phyloP scores from a whole-genome alignment of 306 rosid species.

The Vigna hirtella region DNA sequence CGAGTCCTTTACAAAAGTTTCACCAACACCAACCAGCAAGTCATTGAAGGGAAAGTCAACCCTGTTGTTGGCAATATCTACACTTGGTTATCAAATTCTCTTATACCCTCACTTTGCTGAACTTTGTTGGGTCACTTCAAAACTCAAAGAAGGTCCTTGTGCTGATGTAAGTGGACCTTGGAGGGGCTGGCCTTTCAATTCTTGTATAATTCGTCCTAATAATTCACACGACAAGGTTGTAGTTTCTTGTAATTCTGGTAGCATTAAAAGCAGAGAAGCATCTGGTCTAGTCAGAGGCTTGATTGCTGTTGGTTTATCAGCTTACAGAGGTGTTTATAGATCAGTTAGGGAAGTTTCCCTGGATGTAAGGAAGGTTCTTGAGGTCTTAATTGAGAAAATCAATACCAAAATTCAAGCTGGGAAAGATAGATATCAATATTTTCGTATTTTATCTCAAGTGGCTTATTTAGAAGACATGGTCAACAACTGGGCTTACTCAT shows the following conservation, averaged over 20 bases:
- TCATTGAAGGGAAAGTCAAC: constrained; percentile 73
- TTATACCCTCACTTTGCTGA: constrained; percentile 93
- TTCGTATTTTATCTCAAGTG: constrained; percentile 91
- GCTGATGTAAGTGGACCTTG: constrained; percentile 92
- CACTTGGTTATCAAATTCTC: constrained; percentile 94
- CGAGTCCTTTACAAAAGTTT: constrained; percentile 54
- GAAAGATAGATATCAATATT: constrained; percentile 77
- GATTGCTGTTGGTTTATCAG: constrained; percentile 88
- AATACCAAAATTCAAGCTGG: constrained; percentile 74
- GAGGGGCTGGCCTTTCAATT: constrained; percentile 99
- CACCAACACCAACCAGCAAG: constrained; percentile 60
- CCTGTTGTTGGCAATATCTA: constrained; percentile 73
- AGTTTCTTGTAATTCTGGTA: constrained; percentile 55
- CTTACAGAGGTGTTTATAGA: constrained; percentile 82
- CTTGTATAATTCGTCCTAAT: constrained; percentile 79
- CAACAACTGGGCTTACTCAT: constrained; percentile 82
- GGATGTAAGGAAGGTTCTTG: constrained; percentile 83
- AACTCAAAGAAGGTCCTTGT: constrained; percentile 85
- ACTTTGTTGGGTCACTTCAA: constrained; percentile 98
- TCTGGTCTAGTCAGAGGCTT: constrained; percentile 81
- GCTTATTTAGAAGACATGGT: constrained; percentile 95
- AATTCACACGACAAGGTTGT: constrained; percentile 57
- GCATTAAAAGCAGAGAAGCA: constrained; percentile 66
- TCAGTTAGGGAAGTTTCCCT: constrained; percentile 83
- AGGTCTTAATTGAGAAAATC: constrained; percentile 70